Conservation (phyloP, 805 yeast species). For the Sugiyamaella qingdaonensis region DNA sequence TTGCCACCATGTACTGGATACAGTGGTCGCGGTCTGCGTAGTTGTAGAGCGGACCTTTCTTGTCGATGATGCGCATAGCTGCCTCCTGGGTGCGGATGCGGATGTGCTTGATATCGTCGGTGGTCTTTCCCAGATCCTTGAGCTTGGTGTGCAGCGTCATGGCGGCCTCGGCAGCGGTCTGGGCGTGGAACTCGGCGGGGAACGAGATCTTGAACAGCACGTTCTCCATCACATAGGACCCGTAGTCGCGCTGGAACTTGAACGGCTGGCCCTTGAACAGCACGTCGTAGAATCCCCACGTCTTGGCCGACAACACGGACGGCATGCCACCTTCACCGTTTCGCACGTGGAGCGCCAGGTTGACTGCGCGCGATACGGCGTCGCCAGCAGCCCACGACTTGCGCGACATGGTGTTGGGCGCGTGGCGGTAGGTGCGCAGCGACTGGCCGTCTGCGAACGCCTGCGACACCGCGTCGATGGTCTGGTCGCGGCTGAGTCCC, state of each 20-base stretch:
- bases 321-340: constrained; percentile 55
- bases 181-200: constrained; percentile 66
- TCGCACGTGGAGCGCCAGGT: constrained; percentile 49
- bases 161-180: constrained; percentile 60
- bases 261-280: constrained; percentile 50
- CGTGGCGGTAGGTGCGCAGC: constrained; percentile 58
- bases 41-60: constrained; percentile 55
- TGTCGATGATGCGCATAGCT: constrained; percentile 56
- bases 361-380: constrained; percentile 56
- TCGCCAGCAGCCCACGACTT: constrained; percentile 70
- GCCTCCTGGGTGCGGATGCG: constrained; percentile 58
- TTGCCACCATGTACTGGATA: constrained; percentile 59
- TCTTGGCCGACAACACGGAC: constrained; percentile 51
- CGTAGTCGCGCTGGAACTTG: constrained; percentile 50
- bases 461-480: constrained; percentile 52
- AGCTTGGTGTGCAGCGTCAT: constrained; percentile 41
- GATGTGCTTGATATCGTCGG: constrained; percentile 46
- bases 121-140: constrained; percentile 39
- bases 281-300: constrained; percentile 66
- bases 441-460: constrained; percentile 60
- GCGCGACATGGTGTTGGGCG: constrained; percentile 60
- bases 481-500: constrained; percentile 48
- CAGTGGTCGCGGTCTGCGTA: constrained; percentile 65
- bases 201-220: constrained; percentile 57
- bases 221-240: constrained; percentile 60